Evolutionary conservation across 1,139 yeast genomes (phyloP).

Genomic region (Blastobotrys apis): DNA sequence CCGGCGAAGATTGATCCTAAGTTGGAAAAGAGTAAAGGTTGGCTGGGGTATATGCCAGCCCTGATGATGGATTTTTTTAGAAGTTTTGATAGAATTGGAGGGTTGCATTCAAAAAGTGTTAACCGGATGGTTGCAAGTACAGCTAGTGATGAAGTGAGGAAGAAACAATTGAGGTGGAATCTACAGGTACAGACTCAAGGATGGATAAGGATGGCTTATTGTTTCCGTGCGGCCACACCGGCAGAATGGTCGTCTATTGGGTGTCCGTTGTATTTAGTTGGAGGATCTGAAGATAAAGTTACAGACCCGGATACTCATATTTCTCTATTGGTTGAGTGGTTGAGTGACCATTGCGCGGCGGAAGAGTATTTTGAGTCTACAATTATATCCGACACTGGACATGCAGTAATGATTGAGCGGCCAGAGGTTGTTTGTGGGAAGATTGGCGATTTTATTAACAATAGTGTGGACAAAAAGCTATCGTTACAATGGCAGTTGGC

Average conservation of each 20-base stretch:
- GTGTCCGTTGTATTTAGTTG: slow-evolving; percentile 46
- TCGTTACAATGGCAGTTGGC: slow-evolving; percentile 63
- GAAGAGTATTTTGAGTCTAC: slow-evolving; percentile 24
- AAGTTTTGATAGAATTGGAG: slow-evolving; percentile 57
- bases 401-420: slow-evolving; percentile 57
- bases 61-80: slow-evolving; percentile 52
- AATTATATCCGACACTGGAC: slow-evolving; percentile 56
- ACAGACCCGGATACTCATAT: slow-evolving; percentile 44
- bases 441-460: slow-evolving; percentile 54
- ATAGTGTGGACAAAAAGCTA: slow-evolving; percentile 42
- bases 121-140: slow-evolving; percentile 44
- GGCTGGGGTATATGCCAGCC: slow-evolving; percentile 43
- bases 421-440: slow-evolving; percentile 65
- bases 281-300: slow-evolving; percentile 56
- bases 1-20: slow-evolving; percentile 48
- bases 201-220: slow-evolving; percentile 51
- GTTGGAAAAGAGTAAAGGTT: slow-evolving; percentile 21
- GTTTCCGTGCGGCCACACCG: slow-evolving; percentile 43
- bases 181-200: slow-evolving; percentile 55
- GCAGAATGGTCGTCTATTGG: slow-evolving; percentile 41
- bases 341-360: slow-evolving; percentile 21
- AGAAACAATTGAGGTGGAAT: slow-evolving; percentile 67
- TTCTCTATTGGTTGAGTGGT: slow-evolving; percentile 25
- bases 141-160: slow-evolving; percentile 40
- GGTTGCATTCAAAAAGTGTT: slow-evolving; percentile 56